Evolutionary conservation across 805 yeast genomes (phyloP), one percentile per base, ranked within the genome.

Genomic region (Cephaloascus albidus): DNA sequence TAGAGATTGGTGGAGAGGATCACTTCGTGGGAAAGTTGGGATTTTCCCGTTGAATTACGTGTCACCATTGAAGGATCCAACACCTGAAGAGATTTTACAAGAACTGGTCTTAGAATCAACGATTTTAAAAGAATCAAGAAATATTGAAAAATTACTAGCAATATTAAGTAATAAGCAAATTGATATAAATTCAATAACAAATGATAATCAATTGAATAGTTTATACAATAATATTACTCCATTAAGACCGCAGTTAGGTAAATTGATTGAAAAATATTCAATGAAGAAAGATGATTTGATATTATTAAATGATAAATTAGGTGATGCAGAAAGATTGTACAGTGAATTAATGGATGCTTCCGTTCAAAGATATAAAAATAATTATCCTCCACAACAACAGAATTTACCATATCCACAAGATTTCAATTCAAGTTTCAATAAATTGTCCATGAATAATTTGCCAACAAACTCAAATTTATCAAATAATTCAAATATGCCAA

Each of bases 1-100:
- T 56, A 72, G 85, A 45, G 97, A 90, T 53, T 90, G 98, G 98
- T 85, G 96, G 82, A 73, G 86, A 47, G 98, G 98, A 14, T 76
- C 90, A 4, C 61, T 90, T 38, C 70, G 74, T 40, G 96, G 96
- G 1, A 72, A 71, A 40, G 69, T 78, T 38, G 98, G 98, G 16
- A 81, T 93, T 12, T 88, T 90, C 59, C 98, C 98, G 0, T 72
- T 85, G 42, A 90, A 90, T 55, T 90, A 93, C 53, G 97, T 93
- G 1, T 74, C 85, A 0, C 88, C 88, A 2, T 63, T 88, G 4
- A 74, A 79, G 1, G 82, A 78, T 36, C 80, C 82, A 28, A 68
- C 85, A 0, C 68, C 74, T 2, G 70, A 72, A 37, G 89, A 88
- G 45, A 44, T 81, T 3, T 59, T 61, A 5, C 58, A 63, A 20